These are phyloP conservation scores for Scheffersomyces illinoinensis DNA, from an alignment of 1,139 yeast species.

Conservation along the genomic window DNA sequence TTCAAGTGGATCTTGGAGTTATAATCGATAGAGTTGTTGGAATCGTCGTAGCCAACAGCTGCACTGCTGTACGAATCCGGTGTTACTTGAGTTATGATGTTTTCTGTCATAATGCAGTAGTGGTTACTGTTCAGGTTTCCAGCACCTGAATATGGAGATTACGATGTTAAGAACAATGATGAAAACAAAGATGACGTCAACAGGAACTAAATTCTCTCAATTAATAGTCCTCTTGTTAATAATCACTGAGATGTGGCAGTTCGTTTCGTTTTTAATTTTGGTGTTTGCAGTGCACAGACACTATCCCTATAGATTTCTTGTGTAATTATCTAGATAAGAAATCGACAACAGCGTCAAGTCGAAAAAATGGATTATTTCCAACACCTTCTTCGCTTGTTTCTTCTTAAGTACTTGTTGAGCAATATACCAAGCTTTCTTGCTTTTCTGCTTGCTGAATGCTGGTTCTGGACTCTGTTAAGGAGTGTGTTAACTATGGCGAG, in stretches of 20 bases:
- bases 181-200: no score
- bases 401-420: neutral
- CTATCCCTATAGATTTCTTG: neutral
- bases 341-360: neutral
- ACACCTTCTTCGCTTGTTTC: neutral
- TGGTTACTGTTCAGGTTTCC: conserved; percentile 9
- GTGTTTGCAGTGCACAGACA: neutral
- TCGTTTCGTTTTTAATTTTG: neutral
- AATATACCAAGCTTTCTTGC: neutral
- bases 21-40: conserved; percentile 46
- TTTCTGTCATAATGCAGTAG: conserved; percentile 29
- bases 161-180: neutral
- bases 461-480: neutral
- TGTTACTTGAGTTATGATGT: conserved; percentile 67
- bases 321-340: neutral
- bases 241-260: neutral
- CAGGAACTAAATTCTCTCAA: neutral
- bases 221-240: neutral
- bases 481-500: neutral
- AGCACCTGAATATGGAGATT: conserved; percentile 9
- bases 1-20: conserved; percentile 67
- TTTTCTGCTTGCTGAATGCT: neutral
- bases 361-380: neutral
- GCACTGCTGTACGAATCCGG: conserved; percentile 34
- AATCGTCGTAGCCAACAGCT: conserved; percentile 16